Evolutionary conservation across 805 yeast species (phyloP).

Genomic region (Debaryomyces tyrocola): DNA sequence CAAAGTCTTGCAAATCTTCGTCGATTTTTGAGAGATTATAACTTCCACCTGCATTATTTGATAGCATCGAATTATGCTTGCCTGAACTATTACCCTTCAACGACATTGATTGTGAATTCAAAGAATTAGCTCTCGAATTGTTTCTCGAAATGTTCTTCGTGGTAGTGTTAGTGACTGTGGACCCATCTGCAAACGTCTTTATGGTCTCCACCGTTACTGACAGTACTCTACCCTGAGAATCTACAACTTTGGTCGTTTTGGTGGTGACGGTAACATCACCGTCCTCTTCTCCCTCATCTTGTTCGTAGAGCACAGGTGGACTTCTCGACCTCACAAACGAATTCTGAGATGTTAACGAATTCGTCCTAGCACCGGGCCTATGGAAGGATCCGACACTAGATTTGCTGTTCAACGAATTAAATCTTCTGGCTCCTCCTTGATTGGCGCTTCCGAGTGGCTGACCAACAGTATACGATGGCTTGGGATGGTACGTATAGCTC

Average conservation of each 20-base stretch:
- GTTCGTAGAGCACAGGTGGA: constrained; percentile 11
- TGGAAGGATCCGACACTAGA: constrained; percentile 1
- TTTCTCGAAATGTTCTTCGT: constrained; percentile 39
- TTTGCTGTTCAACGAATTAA: constrained; percentile 17
- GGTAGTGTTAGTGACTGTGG: constrained; percentile 42
- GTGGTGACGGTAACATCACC: constrained; percentile 35
- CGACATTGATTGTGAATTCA: constrained; percentile 11
- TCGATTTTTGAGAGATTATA: constrained; percentile 38
- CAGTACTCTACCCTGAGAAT: constrained; percentile 37
- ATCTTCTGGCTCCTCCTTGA: constrained; percentile 12
- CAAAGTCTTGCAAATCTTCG: constrained; percentile 44
- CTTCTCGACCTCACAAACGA: not conserved
- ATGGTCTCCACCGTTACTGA: constrained; percentile 9
- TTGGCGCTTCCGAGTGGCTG: constrained; percentile 12
- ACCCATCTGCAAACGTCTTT: constrained; percentile 36
- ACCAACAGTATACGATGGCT: constrained; percentile 38
- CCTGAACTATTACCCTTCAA: constrained; percentile 17
- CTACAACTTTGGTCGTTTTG: constrained; percentile 42
- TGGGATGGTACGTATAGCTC: constrained; percentile 38
- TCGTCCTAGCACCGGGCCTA: constrained; percentile 2
- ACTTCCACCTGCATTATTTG: constrained; percentile 10
- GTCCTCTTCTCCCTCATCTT: constrained; percentile 14
- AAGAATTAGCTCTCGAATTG: constrained; percentile 33
- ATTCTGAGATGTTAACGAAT: constrained; percentile 11
- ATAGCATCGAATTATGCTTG: constrained; percentile 13